phyloP scores from a whole-genome alignment of 2,329 filamentous ascomycete species.

The Lachnellula arida region DNA sequence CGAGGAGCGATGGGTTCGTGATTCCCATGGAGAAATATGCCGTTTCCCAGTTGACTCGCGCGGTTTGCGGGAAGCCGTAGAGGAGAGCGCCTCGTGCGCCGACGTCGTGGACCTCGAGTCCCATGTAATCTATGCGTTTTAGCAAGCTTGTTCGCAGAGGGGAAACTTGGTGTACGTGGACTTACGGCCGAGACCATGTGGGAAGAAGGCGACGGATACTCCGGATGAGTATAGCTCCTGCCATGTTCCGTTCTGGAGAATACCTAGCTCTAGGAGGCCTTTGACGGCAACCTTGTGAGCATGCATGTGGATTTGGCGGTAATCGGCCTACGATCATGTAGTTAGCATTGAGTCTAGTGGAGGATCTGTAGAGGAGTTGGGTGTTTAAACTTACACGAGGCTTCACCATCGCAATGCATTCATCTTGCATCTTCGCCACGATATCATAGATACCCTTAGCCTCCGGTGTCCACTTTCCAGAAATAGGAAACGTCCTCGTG shows the following conservation, averaged over 20 bases:
- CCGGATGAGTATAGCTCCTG: slow-evolving; percentile 50
- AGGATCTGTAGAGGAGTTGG: not conserved
- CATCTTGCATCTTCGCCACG: slow-evolving; percentile 75
- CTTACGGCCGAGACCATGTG: slow-evolving; percentile 45
- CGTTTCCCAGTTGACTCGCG: slow-evolving; percentile 7
- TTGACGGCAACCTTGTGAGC: slow-evolving; percentile 69
- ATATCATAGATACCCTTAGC: slow-evolving; percentile 70
- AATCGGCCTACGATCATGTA: slow-evolving; percentile 42
- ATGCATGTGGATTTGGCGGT: slow-evolving; percentile 66
- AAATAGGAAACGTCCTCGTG: slow-evolving; percentile 80
- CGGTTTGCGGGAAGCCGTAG: slow-evolving; percentile 10
- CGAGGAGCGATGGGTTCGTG: slow-evolving; percentile 36
- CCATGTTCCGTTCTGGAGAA: slow-evolving; percentile 59
- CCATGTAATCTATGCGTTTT: slow-evolving; percentile 47
- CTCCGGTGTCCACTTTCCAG: slow-evolving; percentile 63
- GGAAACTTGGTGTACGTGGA: not conserved
- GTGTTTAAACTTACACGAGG: slow-evolving; percentile 46
- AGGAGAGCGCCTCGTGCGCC: slow-evolving; percentile 37
- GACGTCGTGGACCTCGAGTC: slow-evolving; percentile 61
- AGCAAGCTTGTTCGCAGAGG: not conserved
- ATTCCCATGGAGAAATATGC: slow-evolving; percentile 14
- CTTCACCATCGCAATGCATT: slow-evolving; percentile 63
- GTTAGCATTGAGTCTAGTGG: not conserved
- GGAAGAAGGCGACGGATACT: slow-evolving; percentile 59
- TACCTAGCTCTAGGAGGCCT: slow-evolving; percentile 66